These are phyloP conservation scores for Lipomyces chichibuensis DNA, from an alignment of 805 yeast species.

Conservation along the genomic window DNA sequence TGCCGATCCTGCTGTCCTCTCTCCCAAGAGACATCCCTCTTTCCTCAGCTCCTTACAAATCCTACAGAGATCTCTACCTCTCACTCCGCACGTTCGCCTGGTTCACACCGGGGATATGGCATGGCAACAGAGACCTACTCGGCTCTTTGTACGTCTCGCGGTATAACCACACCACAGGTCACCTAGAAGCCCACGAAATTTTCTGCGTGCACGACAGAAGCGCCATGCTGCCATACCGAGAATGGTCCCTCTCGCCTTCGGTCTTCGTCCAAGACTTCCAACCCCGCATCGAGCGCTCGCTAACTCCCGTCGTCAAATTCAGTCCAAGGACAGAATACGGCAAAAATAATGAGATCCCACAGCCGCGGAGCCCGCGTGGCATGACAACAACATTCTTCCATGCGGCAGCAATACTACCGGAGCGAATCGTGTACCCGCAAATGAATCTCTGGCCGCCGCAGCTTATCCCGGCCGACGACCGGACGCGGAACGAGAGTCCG, in stretches of 20 bases:
- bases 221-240: constrained; percentile 7
- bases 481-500: constrained; percentile 35
- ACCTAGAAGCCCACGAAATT: constrained; percentile 34
- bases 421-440: constrained; percentile 34
- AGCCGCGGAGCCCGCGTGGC: constrained; percentile 22
- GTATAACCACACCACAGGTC: constrained; percentile 34
- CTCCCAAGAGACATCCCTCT: constrained; percentile 5
- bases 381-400: constrained; percentile 27
- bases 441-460: constrained; percentile 40
- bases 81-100: constrained; percentile 36
- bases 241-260: constrained; percentile 24
- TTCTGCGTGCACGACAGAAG: constrained; percentile 16
- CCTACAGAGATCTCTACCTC: constrained; percentile 27
- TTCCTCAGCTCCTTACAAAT: constrained; percentile 34
- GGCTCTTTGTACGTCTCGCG: constrained; percentile 38
- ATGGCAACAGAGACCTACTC: constrained; percentile 38
- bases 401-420: constrained; percentile 33
- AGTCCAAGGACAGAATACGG: constrained; percentile 27
- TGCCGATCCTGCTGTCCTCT: constrained; percentile 22
- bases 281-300: constrained; percentile 22
- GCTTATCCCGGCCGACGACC: constrained; percentile 35
- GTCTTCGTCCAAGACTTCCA: constrained; percentile 20
- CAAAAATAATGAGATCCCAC: constrained; percentile 20
- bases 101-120: constrained; percentile 41
- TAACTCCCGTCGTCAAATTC: constrained; percentile 23